Evolutionary conservation across 1,284 basidiomycete species (phyloP), one percentile per base, ranked within the genome.

Genomic region (Ustilago curta): DNA sequence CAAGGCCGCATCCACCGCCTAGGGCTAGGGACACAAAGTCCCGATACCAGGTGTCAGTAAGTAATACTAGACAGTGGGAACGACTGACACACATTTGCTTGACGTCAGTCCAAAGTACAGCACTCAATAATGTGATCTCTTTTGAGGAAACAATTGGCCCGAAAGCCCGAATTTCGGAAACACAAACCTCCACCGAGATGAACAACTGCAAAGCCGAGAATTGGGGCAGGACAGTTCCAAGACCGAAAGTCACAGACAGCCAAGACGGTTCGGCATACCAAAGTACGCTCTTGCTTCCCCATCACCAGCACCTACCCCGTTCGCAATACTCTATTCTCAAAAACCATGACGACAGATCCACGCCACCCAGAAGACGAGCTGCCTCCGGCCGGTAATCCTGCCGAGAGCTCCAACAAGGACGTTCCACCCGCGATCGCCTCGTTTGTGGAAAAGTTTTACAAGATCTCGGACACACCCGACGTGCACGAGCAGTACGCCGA

Each of bases 401-500:
- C 59, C 35, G 59, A 66, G 21, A 35, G 56, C 9, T 67, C 67
- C 9, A 60, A 61, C 61, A 64, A 65, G 37, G 64, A 60, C 19
- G 58, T 73, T 7, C 65, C 70, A 1, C 57, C 57, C 6, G 64
- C 64, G 12, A 70, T 76, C 42, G 63, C 58, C n/a, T 44, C 39
- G 6, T 76, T 76, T 37, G 58, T 70, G 21, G 55, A 70, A 9
- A 45, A 19, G 18, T 76, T 76, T 49, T 76, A 76, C 64, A 44
- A 63, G 58, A 53, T 76, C 52, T 67, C 68, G 21, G 72, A 76
- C 58, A 76, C 68, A 8, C 59, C 63, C 35, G 64, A 70, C 19
- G 64, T 68, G 4, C 72, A 76, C 56, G 52, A 68, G 39, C 51
- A 76, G 50, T 78, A 76, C 35, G 69, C 62, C 2, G 70, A 70